Base-by-base conservation (phyloP, 2,329 filamentous ascomycete genomes). In the Fusarium cicatricum region DNA sequence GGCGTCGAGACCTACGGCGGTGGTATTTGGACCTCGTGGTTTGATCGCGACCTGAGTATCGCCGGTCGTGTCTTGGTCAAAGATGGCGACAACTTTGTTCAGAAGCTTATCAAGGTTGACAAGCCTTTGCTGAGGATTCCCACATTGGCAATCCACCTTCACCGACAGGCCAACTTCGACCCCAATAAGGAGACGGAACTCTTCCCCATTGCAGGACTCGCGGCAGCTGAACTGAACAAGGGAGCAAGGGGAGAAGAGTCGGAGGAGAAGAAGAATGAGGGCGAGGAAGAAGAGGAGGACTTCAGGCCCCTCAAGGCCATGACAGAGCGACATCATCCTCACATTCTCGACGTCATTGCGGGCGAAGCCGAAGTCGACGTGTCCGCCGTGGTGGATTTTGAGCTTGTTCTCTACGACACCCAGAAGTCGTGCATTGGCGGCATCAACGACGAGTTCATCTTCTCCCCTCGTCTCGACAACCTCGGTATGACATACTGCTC, bases 121-220 rank as follows among this genome's bases (percentile, higher is more conserved):
- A 88, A 90, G 70, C 95, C 95, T 14, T 90, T 99, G 66, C 83
- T 98, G 64, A 86, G 95, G 45, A 94, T 99, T 57, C 95, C 95
- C 2, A 97, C 92, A 4, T 81, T 99, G 61, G 95, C 95, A 29
- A 96, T 98, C 64, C 95, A 99, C 76, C 85, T 99, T 53, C 90
- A 97, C 71, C 89, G 94, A 50, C 87, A 91, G 67, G 84, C 90
- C 68, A 91, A 83, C 60, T 99, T 99, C 70, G 83, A 91, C 51
- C 96, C 96, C 71, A 99, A 98, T 82, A 98, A 97, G 80, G 95
- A 99, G 80, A 92, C 89, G 19, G 94, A 99, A 75, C 80, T 99
- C 19, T 96, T 97, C 71, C 95, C 95, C 5, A 97, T 99, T 70
- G 88, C 90, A 17, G 95, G 95, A 6, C 82, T 99, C 49, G 90